Evolutionary conservation across 2,329 filamentous ascomycete genomes (phyloP).

Genomic region (Hirsutella thompsonii): DNA sequence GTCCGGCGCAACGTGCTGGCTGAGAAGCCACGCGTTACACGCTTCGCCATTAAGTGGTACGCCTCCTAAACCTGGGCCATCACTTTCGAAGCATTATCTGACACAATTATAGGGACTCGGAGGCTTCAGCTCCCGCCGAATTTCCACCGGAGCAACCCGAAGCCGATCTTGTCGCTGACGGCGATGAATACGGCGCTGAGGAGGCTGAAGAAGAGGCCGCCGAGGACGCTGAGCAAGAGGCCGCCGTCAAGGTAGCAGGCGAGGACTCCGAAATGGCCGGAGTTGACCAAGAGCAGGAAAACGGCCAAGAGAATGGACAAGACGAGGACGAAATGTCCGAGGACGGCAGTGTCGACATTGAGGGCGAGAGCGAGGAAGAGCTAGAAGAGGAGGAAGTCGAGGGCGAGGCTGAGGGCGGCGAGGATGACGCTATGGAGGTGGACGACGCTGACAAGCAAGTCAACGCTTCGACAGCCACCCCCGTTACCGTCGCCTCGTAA

Average conservation of each 20-base stretch:
- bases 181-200: conserved; percentile 82
- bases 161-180: conserved; percentile 75
- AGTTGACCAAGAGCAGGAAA: conserved; percentile 35
- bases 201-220: conserved; percentile 65
- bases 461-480: conserved; percentile 14
- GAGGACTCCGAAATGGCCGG: conserved; percentile 70
- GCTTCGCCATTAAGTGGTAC: conserved; percentile 98
- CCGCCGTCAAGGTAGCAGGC: conserved; percentile 36
- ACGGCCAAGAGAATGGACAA: conserved; percentile 25
- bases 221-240: conserved; percentile 40
- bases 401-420: conserved; percentile 19
- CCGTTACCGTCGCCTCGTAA: conserved; percentile 20
- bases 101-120: conserved; percentile 66
- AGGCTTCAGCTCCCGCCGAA: conserved; percentile 88
- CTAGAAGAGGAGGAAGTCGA: conserved; percentile 48
- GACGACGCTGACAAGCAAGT: conserved; percentile 26
- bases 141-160: conserved; percentile 97
- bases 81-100: background rate
- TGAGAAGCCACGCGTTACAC: conserved; percentile 93
- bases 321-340: conserved; percentile 60
- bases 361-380: conserved; percentile 62
- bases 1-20: conserved; percentile 86
- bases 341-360: conserved; percentile 66
- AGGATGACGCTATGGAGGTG: conserved; percentile 37
- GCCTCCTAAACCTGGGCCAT: conserved; percentile 12